Conservation (phyloP, 108 stramenopile species). For the Cyclostephanos tholiformis region DNA sequence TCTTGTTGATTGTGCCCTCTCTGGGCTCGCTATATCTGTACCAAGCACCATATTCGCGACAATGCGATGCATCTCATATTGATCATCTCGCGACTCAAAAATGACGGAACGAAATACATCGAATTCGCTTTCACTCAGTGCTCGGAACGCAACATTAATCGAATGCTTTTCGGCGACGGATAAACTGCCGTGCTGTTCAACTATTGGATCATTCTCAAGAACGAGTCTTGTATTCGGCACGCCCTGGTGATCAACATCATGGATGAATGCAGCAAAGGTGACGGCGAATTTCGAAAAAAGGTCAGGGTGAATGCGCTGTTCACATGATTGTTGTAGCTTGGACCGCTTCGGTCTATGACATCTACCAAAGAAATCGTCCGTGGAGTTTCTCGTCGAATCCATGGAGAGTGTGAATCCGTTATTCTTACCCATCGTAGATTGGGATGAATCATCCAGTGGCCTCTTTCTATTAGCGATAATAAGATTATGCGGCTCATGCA, state of each 20-base stretch:
- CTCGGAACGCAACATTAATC: constrained; percentile 46
- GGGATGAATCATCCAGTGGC: background rate
- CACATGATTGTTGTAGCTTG: constrained; percentile 15
- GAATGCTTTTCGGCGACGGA: constrained; percentile 61
- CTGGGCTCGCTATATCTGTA: constrained; percentile 52
- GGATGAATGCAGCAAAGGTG: constrained; percentile 51
- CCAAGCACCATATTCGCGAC: constrained; percentile 39
- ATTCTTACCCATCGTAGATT: background rate
- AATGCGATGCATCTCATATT: constrained; percentile 38
- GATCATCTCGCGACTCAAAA: constrained; percentile 42
- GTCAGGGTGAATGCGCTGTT: constrained; percentile 37
- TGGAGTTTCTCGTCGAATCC: background rate
- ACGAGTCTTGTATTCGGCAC: constrained; percentile 61
- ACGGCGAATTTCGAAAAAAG: constrained; percentile 54
- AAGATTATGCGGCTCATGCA: background rate
- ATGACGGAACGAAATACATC: constrained; percentile 29
- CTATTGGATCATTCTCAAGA: constrained; percentile 57
- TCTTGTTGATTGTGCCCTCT: constrained; percentile 43
- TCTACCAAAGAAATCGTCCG: background rate
- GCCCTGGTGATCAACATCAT: constrained; percentile 62
- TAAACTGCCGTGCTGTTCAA: constrained; percentile 40
- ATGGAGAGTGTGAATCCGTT: background rate
- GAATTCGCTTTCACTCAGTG: constrained; percentile 33
- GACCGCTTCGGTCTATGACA: constrained; percentile 12
- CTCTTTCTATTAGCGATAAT: background rate